phyloP scores from a whole-genome alignment of 257 asterid genomes.

The Craterostigma plantagineum region DNA sequence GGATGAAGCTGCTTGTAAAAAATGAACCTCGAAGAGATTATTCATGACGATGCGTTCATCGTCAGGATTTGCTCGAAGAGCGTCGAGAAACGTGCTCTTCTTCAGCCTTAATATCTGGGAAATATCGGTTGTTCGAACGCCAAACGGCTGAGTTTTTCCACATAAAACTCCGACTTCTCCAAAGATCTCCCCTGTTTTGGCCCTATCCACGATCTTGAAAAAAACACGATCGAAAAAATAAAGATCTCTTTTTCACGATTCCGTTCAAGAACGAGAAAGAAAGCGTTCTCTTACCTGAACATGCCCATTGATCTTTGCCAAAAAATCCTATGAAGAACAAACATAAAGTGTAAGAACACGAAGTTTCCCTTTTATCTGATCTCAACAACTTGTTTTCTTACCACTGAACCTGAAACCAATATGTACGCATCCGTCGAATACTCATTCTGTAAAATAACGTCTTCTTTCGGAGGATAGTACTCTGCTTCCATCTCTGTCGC shows the following conservation, averaged over 20 bases:
- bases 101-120: conserved; percentile 48
- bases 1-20: too few species aligned
- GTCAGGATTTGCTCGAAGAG: conserved; percentile 32
- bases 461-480: conserved; percentile 68
- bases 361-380: neutral
- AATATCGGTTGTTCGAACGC: conserved; percentile 42
- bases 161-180: conserved; percentile 62
- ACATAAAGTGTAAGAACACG: neutral
- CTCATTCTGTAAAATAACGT: conserved; percentile 62
- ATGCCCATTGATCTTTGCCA: conserved; percentile 26
- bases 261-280: too few species aligned
- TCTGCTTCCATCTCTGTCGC: conserved; percentile 82
- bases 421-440: conserved; percentile 53
- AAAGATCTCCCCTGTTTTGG: conserved; percentile 39
- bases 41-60: conserved; percentile 37
- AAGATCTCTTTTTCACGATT: too few species aligned
- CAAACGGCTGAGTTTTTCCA: conserved; percentile 49
- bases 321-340: conserved; percentile 22
- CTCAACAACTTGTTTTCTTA: conserved; percentile 12
- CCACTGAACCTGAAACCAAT: conserved; percentile 61
- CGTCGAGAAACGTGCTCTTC: conserved; percentile 26
- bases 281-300: conserved; percentile 43
- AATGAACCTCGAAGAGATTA: conserved; percentile 43
- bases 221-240: too few species aligned
- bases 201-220: conserved; percentile 39